Conservation (phyloP, 1,284 basidiomycete genomes). For the Ustilago lituana region DNA sequence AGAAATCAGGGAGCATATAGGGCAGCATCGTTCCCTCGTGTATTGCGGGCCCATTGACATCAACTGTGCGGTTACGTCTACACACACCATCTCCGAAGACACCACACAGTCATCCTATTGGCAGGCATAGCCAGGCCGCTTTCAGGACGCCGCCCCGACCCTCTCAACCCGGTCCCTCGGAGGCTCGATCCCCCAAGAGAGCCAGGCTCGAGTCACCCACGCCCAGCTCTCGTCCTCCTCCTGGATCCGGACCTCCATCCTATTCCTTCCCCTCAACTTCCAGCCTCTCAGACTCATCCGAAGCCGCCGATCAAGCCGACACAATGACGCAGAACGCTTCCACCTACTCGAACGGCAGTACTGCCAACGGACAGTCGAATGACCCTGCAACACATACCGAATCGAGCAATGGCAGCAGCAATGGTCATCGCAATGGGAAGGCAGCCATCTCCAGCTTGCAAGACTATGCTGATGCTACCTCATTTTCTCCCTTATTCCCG, state of each 20-base stretch:
- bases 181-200: slow-evolving; percentile 34
- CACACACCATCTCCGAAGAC: no score
- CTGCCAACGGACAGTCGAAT: slow-evolving; percentile 21
- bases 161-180: slow-evolving; percentile 17
- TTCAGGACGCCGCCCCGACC: slow-evolving; percentile 40
- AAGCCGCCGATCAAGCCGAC: background rate
- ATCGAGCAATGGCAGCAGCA: slow-evolving; percentile 16
- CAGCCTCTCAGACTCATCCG: background rate
- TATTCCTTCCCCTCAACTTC: slow-evolving; percentile 1
- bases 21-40: no score
- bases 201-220: slow-evolving; percentile 19
- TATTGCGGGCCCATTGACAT: no score
- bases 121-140: slow-evolving; percentile 28
- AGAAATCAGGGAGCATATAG: no score
- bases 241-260: slow-evolving; percentile 5
- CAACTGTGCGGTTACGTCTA: no score
- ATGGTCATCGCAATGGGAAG: slow-evolving; percentile 29
- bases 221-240: slow-evolving; percentile 19
- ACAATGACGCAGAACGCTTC: slow-evolving; percentile 22
- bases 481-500: slow-evolving; percentile 31
- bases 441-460: slow-evolving; percentile 1
- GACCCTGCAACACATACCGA: slow-evolving; percentile 15
- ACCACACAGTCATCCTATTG: slow-evolving; percentile 5
- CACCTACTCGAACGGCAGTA: slow-evolving; percentile 21
- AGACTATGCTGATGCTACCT: slow-evolving; percentile 20